phyloP scores from a whole-genome alignment of 2,329 filamentous ascomycete genomes.

The Ceratocystis colombiana region DNA sequence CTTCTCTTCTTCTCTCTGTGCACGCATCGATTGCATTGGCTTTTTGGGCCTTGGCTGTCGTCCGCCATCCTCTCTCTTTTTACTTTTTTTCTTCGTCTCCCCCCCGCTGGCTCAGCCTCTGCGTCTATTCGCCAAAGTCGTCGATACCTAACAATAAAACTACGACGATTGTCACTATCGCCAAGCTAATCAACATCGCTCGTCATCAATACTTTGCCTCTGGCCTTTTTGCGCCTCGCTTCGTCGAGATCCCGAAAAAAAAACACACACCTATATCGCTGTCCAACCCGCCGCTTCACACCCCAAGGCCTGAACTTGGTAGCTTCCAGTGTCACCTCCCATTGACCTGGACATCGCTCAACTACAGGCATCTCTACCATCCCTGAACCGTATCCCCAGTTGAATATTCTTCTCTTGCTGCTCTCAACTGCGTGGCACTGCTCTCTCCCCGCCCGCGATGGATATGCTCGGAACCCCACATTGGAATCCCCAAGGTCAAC shows the following conservation, averaged over 20 bases:
- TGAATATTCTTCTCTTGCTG: not conserved
- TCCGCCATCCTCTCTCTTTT: not conserved
- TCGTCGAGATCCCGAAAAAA: not conserved
- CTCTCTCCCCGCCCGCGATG: constrained; percentile 10
- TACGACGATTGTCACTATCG: not conserved
- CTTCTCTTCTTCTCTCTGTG: not conserved
- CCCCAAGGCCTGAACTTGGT: not conserved
- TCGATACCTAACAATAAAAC: not conserved
- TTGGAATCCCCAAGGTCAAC: constrained; percentile 50
- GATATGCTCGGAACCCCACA: constrained; percentile 26
- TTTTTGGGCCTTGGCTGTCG: not conserved
- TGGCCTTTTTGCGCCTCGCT: not conserved
- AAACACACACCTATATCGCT: not conserved
- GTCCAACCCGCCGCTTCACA: not conserved
- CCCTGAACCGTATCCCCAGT: not conserved
- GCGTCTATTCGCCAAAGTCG: not conserved
- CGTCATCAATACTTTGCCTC: too few species aligned
- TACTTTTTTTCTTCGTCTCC: too few species aligned
- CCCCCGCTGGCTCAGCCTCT: not conserved
- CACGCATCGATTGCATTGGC: not conserved
- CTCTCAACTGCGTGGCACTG: not conserved
- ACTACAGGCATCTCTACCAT: too few species aligned
- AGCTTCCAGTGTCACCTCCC: too few species aligned
- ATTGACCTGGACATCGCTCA: too few species aligned
- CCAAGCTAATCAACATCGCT: too few species aligned